A percentile compares a stretch with the other conserved stretches of the same genome.
Evolutionary conservation across 2,329 filamentous ascomycete species (phyloP).

Genomic region (Aaosphaeria pasadenensis): DNA sequence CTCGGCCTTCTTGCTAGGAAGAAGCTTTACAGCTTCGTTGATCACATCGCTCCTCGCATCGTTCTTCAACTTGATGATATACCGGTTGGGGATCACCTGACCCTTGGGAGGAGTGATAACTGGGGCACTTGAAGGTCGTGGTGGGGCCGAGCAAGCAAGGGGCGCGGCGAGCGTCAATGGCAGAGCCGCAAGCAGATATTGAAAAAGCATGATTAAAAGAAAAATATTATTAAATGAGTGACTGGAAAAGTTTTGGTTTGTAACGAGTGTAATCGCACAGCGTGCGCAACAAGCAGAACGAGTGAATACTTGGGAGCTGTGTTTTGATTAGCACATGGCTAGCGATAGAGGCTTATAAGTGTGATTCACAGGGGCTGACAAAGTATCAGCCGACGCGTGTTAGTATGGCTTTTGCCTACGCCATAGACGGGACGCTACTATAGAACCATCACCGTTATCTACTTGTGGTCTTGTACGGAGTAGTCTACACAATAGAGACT

Average conservation of each 20-base stretch:
- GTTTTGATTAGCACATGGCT: no score
- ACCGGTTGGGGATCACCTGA: constrained; percentile 39
- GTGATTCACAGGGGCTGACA: no score
- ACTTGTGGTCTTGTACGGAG: no score
- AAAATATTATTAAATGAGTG: neutral
- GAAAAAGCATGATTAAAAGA: constrained; percentile 37
- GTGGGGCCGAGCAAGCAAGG: neutral
- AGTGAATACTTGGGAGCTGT: no score
- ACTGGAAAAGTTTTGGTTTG: neutral
- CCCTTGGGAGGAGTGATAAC: constrained; percentile 37
- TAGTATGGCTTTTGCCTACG: no score
- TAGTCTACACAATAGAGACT: no score
- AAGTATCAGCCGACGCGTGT: no score
- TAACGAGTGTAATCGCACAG: no score
- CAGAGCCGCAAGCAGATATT: constrained; percentile 35
- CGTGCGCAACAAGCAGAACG: no score
- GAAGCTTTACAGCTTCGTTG: constrained; percentile 21
- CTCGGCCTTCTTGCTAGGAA: constrained; percentile 20
- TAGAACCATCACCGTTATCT: no score
- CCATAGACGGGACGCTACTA: no score
- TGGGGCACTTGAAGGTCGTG: constrained; percentile 5
- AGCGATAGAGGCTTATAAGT: no score
- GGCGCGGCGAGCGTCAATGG: constrained; percentile 38
- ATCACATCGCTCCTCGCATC: constrained; percentile 26
- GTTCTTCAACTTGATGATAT: constrained; percentile 47